These are phyloP conservation scores for Sugiyamaella castrensis DNA, from an alignment of 1,139 yeast species.

Conservation along the genomic window DNA sequence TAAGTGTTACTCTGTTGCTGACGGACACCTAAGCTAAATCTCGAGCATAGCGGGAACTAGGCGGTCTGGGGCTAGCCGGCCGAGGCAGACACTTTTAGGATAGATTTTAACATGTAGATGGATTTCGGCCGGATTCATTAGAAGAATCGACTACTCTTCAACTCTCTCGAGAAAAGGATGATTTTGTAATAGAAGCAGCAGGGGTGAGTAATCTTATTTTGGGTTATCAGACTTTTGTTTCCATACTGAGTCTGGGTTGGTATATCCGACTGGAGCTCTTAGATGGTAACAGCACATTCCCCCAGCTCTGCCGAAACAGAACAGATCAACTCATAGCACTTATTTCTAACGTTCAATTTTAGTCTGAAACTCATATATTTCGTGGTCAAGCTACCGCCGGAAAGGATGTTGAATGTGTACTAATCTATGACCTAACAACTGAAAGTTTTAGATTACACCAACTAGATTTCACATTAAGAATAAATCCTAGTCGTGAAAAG, in stretches of 20 bases:
- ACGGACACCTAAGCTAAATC: too few relatives aligned
- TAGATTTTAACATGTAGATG: slow-evolving; percentile 21
- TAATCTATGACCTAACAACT: slow-evolving; percentile 30
- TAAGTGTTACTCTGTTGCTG: slow-evolving; percentile 14
- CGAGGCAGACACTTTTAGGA: background rate
- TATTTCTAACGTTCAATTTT: slow-evolving; percentile 7
- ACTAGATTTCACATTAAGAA: slow-evolving; percentile 31
- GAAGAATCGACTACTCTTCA: slow-evolving; percentile 21
- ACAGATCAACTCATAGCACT: background rate
- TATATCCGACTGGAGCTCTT: too few relatives aligned
- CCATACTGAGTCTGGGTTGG: too few relatives aligned
- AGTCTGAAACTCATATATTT: slow-evolving; percentile 24
- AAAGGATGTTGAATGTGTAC: slow-evolving; percentile 36
- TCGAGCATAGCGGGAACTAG: background rate
- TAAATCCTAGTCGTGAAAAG: slow-evolving; percentile 31
- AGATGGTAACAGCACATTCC: too few relatives aligned
- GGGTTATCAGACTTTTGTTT: too few relatives aligned
- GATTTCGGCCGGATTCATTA: slow-evolving; percentile 32
- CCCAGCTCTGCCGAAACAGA: too few relatives aligned
- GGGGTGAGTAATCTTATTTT: slow-evolving; percentile 5
- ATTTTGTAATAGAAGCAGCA: slow-evolving; percentile 25
- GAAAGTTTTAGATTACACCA: slow-evolving; percentile 31
- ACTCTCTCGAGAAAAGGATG: slow-evolving; percentile 25
- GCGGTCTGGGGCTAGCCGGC: slow-evolving; percentile 5
- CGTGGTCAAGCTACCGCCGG: slow-evolving; percentile 30